phyloP scores from a whole-genome alignment of 495 filamentous ascomycete genomes.

The Hyaloscypha hepaticicola region DNA sequence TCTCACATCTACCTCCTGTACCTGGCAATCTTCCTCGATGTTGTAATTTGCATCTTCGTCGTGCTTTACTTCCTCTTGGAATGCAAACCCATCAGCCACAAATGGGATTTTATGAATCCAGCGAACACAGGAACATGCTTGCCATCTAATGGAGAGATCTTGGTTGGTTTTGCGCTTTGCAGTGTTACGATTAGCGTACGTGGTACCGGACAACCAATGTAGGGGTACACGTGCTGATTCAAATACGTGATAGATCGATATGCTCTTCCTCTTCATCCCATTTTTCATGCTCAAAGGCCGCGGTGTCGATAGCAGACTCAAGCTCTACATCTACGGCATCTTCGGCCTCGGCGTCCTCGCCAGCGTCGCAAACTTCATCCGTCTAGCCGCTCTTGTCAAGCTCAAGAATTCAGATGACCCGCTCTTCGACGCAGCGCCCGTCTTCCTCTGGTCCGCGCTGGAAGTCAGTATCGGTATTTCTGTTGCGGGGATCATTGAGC shows the following conservation, averaged over 20 bases:
- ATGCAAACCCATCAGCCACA: conserved; percentile 18
- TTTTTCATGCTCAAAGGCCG: conserved; percentile 18
- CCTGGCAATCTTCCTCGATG: conserved; percentile 16
- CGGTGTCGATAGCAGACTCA: background rate
- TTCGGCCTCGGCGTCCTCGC: conserved; percentile 18
- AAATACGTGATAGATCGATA: conserved; percentile 1
- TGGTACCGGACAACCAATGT: background rate
- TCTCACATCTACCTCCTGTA: conserved; percentile 5
- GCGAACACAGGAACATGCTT: conserved; percentile 14
- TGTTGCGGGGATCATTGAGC: conserved; percentile 19
- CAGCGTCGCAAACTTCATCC: conserved; percentile 25
- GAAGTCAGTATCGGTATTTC: conserved; percentile 23
- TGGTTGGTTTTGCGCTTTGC: conserved; percentile 16
- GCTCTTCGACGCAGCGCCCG: conserved; percentile 19
- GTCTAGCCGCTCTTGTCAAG: conserved; percentile 14
- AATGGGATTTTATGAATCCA: conserved; percentile 13
- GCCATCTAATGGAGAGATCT: conserved; percentile 6
- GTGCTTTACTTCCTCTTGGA: conserved; percentile 14
- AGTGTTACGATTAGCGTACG: conserved; percentile 5
- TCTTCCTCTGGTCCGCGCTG: conserved; percentile 23
- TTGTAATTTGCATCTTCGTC: conserved; percentile 15
- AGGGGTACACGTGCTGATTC: too few species aligned
- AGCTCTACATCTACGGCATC: conserved; percentile 18
- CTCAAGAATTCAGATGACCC: conserved; percentile 13
- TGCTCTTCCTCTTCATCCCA: conserved; percentile 22